Percentiles rank a stretch among this genome's conserved stretches.
These are phyloP conservation scores for Camellia sinensis DNA, from an alignment of 148 eudicot species.

Conservation along the genomic window DNA sequence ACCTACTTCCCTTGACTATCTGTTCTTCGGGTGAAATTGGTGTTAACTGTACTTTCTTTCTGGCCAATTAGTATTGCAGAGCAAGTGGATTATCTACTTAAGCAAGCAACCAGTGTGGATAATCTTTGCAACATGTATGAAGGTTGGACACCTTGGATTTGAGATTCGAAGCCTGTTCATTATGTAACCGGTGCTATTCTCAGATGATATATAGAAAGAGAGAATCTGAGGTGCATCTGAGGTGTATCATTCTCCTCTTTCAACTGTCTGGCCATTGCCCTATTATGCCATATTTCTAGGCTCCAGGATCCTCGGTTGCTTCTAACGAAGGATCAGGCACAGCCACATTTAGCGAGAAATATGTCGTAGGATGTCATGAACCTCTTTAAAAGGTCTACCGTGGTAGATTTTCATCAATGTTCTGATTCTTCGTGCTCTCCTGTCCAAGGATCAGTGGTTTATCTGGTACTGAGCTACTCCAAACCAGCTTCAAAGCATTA, in stretches of 20 bases:
- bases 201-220: background rate
- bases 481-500: background rate
- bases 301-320: slow-evolving; percentile 1
- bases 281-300: slow-evolving; percentile 12
- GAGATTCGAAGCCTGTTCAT: slow-evolving; percentile 22
- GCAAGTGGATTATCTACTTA: slow-evolving; percentile 88
- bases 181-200: background rate
- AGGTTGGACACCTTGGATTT: slow-evolving; percentile 99
- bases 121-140: slow-evolving; percentile 99
- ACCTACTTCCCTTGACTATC: slow-evolving; percentile 20
- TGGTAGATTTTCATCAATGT: background rate
- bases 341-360: background rate
- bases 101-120: slow-evolving; percentile 94
- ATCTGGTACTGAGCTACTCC: background rate
- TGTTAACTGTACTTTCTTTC: slow-evolving; percentile 18
- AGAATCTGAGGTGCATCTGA: background rate
- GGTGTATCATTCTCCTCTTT: background rate
- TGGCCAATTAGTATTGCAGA: slow-evolving; percentile 72
- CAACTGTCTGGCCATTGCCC: background rate
- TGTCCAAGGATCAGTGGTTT: background rate
- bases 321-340: slow-evolving; percentile 1
- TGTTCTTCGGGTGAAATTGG: slow-evolving; percentile 14
- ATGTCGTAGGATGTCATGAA: background rate
- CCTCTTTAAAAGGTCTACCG: slow-evolving; percentile 6
- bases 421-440: background rate